These are phyloP conservation scores for Litsea cubeba DNA, from an alignment of 164 flowering plant species.

Conservation along the genomic window DNA sequence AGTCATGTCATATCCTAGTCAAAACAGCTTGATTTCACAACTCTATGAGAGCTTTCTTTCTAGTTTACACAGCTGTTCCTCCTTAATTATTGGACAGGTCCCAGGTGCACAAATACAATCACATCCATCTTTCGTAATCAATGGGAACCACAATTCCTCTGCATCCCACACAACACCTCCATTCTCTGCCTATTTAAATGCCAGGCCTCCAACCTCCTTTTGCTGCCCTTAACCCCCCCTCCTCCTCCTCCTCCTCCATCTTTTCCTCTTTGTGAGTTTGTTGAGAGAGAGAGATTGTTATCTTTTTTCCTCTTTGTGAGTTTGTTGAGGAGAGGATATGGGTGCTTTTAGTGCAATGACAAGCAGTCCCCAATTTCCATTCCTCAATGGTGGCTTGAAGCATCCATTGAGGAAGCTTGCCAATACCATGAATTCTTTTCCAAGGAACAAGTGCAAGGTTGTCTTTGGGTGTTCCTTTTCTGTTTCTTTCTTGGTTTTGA, in stretches of 20 bases:
- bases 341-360: background rate
- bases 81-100: too few species aligned
- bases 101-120: too few species aligned
- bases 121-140: too few species aligned
- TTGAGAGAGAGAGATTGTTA: too few species aligned
- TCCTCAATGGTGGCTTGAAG: background rate
- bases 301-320: background rate
- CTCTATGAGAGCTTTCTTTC: too few species aligned
- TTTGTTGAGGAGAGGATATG: background rate
- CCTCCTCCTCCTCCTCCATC: background rate
- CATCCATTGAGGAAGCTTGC: background rate
- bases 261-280: background rate
- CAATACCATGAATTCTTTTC: background rate
- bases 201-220: background rate
- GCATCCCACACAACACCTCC: background rate
- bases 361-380: background rate
- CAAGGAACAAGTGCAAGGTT: conserved; percentile 1
- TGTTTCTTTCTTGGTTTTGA: too few species aligned
- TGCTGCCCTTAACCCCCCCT: background rate
- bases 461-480: background rate
- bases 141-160: background rate
- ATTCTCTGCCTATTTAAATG: background rate
- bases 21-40: too few species aligned
- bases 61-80: too few species aligned
- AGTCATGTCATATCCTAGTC: too few species aligned